Evolutionary conservation across 495 filamentous ascomycete species (phyloP).

Genomic region (Opeltia flavorubescens): DNA sequence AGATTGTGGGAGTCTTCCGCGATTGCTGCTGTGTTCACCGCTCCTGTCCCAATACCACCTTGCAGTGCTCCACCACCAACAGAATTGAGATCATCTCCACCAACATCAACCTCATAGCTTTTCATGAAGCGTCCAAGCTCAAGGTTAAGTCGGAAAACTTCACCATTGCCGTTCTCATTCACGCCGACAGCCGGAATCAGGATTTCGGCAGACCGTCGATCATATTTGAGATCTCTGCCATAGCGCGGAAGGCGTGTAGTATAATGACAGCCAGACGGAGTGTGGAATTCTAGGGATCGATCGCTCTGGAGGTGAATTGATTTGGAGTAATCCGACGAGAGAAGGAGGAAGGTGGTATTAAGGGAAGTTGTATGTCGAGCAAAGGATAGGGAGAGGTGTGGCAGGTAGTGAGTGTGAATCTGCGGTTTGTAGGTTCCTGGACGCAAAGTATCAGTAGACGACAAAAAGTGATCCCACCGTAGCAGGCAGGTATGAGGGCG

Average conservation of each 20-base stretch:
- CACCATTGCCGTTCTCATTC: constrained; percentile 68
- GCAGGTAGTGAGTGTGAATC: constrained; percentile 88
- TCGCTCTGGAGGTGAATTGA: constrained; percentile 88
- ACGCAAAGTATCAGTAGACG: background rate
- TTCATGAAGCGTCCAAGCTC: constrained; percentile 86
- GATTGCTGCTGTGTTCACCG: constrained; percentile 79
- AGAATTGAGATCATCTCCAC: constrained; percentile 58
- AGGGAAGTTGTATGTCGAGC: constrained; percentile 82
- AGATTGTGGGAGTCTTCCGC: constrained; percentile 86
- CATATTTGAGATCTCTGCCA: constrained; percentile 77
- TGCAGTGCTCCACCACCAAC: constrained; percentile 55
- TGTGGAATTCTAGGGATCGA: constrained; percentile 87
- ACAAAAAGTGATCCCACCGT: background rate
- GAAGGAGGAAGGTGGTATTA: constrained; percentile 85
- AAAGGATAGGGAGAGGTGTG: constrained; percentile 83
- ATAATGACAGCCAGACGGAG: constrained; percentile 76
- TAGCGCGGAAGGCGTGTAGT: constrained; percentile 78
- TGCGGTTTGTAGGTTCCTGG: constrained; percentile 84
- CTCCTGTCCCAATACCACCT: constrained; percentile 65
- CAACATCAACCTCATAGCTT: constrained; percentile 67
- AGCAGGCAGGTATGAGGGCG: background rate
- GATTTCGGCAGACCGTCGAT: constrained; percentile 72
- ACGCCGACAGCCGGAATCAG: constrained; percentile 80
- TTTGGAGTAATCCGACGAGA: constrained; percentile 92
- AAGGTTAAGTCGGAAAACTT: constrained; percentile 85